A percentile compares a stretch with the other conserved stretches of the same genome.
phyloP scores from a whole-genome alignment of 169 alveolate genomes.

The Blepharisma undulans region DNA sequence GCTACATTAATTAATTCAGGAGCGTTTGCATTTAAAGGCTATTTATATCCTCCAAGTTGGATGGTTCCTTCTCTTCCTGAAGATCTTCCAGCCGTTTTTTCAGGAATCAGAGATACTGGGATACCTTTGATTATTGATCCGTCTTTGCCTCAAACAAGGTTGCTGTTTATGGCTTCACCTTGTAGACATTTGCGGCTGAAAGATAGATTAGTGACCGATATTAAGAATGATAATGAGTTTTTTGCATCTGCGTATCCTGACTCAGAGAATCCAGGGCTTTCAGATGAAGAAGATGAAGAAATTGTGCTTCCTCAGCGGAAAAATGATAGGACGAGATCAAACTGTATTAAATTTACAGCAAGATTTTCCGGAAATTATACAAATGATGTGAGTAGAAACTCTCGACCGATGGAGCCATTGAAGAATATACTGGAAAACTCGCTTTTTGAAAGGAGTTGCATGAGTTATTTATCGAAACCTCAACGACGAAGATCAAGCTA shows the following conservation, averaged over 20 bases:
- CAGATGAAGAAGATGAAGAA: neutral
- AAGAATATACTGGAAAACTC: neutral
- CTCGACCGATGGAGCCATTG: neutral
- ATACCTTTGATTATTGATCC: conserved; percentile 38
- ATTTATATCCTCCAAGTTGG: conserved; percentile 30
- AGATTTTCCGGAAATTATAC: neutral
- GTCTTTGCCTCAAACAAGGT: conserved; percentile 2
- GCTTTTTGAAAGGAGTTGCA: neutral
- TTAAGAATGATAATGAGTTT: neutral
- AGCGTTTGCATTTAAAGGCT: conserved; percentile 11
- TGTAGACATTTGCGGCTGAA: neutral
- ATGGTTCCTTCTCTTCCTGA: neutral
- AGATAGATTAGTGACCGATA: neutral
- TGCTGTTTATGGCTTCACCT: conserved; percentile 36
- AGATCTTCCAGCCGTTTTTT: neutral
- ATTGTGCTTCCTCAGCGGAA: neutral
- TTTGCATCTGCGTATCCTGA: neutral
- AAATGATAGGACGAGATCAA: neutral
- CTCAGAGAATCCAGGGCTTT: neutral
- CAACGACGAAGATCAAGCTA: neutral
- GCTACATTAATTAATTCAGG: neutral
- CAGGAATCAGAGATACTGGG: conserved; percentile 6
- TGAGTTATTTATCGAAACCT: neutral
- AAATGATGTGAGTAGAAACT: neutral
- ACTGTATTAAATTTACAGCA: neutral